Evolutionary conservation across 1,284 basidiomycete genomes (phyloP).

Genomic region (Puccinia coronata): DNA sequence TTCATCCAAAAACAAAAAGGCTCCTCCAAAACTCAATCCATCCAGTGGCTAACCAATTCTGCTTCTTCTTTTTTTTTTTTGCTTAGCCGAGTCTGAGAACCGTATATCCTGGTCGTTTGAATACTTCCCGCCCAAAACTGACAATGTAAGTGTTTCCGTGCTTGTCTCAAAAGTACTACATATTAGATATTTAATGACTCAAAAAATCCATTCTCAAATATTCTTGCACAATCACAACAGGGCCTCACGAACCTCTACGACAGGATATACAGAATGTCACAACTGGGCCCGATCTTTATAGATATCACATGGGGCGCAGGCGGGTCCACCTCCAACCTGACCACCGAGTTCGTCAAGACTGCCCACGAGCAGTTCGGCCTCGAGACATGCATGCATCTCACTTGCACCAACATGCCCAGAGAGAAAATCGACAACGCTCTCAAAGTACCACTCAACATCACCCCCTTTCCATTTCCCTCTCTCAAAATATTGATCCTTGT

Average conservation of each 20-base stretch:
- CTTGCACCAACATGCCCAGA: constrained; percentile 94
- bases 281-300: constrained; percentile 90
- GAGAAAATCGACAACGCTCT: constrained; percentile 82
- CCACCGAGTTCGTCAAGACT: constrained; percentile 81
- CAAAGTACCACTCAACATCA: constrained; percentile 61
- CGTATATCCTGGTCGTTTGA: constrained; percentile 92
- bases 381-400: constrained; percentile 89
- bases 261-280: constrained; percentile 73
- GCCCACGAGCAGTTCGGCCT: constrained; percentile 79
- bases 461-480: not conserved
- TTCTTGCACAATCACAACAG: constrained; percentile 59
- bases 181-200: not conserved
- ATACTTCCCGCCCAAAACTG: constrained; percentile 93
- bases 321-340: constrained; percentile 70
- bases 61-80: not conserved
- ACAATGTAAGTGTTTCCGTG: constrained; percentile 66
- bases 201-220: not conserved
- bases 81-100: constrained; percentile 63
- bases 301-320: constrained; percentile 99
- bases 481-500: not conserved
- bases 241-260: constrained; percentile 82
- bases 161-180: too few species aligned
- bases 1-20: not conserved
- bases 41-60: not conserved
- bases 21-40: too few species aligned